Percentiles rank a stretch among this genome's conserved stretches.
Conservation (phyloP, 129 eudicot species). For the Flaveria linearis region DNA sequence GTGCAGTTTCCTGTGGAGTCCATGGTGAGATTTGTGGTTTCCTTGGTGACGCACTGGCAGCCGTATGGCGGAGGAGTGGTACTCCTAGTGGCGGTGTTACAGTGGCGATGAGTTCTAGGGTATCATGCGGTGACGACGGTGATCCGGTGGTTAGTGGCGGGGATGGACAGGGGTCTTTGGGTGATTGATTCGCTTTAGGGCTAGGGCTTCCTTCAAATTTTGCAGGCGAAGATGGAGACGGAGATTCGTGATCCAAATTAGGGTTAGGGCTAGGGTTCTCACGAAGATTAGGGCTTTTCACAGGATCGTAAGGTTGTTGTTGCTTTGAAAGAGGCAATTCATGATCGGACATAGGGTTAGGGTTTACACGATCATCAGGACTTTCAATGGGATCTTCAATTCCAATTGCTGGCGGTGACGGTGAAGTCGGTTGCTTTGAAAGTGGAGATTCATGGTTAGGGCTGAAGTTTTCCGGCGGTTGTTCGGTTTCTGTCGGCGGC, state of each 20-base stretch:
- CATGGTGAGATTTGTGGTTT: slow-evolving; percentile 61
- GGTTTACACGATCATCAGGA: slow-evolving; percentile 20
- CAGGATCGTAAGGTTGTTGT: not conserved
- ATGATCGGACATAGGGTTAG: slow-evolving; percentile 18
- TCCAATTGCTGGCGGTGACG: not conserved
- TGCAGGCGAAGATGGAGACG: slow-evolving; percentile 28
- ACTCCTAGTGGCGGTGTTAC: slow-evolving; percentile 31
- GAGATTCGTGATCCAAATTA: slow-evolving; percentile 22
- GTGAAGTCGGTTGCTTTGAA: slow-evolving; percentile 18
- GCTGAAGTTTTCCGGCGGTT: slow-evolving; percentile 16
- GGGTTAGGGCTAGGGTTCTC: slow-evolving; percentile 30
- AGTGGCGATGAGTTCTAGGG: not conserved
- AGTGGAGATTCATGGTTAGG: slow-evolving; percentile 23
- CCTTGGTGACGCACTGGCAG: slow-evolving; percentile 27
- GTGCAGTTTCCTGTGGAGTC: slow-evolving; percentile 75
- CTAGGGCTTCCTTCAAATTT: slow-evolving; percentile 18
- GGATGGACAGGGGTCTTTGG: slow-evolving; percentile 23
- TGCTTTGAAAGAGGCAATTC: slow-evolving; percentile 20
- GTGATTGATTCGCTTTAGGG: slow-evolving; percentile 18
- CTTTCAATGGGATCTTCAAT: not conserved
- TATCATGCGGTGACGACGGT: slow-evolving; percentile 11
- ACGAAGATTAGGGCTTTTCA: slow-evolving; percentile 16
- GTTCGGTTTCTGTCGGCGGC: slow-evolving; percentile 18
- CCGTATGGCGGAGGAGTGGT: slow-evolving; percentile 14
- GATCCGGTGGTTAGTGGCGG: slow-evolving; percentile 29